These are phyloP conservation scores for Skeletonema tropicum DNA, from an alignment of 108 stramenopile genomes.

Conservation along the genomic window DNA sequence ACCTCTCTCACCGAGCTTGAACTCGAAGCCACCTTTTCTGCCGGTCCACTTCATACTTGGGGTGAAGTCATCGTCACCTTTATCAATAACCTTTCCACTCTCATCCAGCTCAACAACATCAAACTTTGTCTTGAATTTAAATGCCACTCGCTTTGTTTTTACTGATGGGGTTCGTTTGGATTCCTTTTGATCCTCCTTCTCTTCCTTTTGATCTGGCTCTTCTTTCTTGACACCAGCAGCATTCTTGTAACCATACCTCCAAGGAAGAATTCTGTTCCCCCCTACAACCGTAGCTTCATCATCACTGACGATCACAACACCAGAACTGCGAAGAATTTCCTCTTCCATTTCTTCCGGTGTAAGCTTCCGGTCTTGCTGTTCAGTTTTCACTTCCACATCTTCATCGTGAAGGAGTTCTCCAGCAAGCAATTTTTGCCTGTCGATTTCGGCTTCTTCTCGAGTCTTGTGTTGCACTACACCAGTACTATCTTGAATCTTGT, in stretches of 20 bases:
- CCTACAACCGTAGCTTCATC: conserved; percentile 76
- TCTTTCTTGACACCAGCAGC: conserved; percentile 23
- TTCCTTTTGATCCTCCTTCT: conserved; percentile 5
- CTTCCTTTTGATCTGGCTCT: conserved; percentile 6
- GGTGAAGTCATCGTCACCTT: conserved; percentile 79
- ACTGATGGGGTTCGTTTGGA: conserved; percentile 9
- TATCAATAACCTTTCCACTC: conserved; percentile 79
- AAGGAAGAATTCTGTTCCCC: conserved; percentile 72
- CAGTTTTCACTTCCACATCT: conserved; percentile 40
- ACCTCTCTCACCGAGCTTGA: conserved; percentile 87
- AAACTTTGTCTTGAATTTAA: conserved; percentile 78
- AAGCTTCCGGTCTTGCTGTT: conserved; percentile 40
- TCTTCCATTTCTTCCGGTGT: conserved; percentile 64
- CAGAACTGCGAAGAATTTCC: conserved; percentile 67
- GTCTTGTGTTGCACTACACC: conserved; percentile 64
- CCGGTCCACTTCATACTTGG: conserved; percentile 77
- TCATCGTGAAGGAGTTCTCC: conserved; percentile 68
- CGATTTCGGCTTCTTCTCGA: conserved; percentile 84
- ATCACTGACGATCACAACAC: conserved; percentile 79
- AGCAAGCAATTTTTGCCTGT: conserved; percentile 72
- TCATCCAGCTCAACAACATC: conserved; percentile 85
- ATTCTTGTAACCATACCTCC: conserved; percentile 51
- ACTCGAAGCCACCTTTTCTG: conserved; percentile 85
- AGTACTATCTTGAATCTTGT: conserved; percentile 56
- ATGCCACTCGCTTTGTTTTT: conserved; percentile 28